phyloP scores from a whole-genome alignment of 139 green algal species.

The Parachlorella kessleri region DNA sequence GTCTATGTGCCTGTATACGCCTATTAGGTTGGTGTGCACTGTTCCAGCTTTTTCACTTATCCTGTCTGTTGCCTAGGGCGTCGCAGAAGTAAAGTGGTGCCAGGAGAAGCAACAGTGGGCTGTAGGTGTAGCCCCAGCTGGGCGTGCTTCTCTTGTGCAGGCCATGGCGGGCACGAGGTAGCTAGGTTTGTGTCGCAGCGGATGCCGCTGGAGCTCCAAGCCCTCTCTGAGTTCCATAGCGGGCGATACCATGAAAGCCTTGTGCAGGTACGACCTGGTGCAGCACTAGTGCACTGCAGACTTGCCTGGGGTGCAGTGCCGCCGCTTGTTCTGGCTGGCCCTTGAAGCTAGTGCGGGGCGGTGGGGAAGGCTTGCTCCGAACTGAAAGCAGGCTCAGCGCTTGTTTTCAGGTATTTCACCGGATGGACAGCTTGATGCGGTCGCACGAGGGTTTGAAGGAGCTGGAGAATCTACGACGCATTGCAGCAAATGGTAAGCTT shows the following conservation, averaged over 20 bases:
- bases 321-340: background rate
- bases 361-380: background rate
- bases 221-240: slow-evolving; percentile 55
- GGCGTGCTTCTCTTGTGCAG: too few species aligned
- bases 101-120: too few species aligned
- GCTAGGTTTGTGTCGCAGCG: slow-evolving; percentile 86
- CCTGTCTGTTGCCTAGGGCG: too few species aligned
- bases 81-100: too few species aligned
- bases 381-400: background rate
- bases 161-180: slow-evolving; percentile 73
- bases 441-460: slow-evolving; percentile 25
- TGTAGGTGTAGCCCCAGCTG: too few species aligned
- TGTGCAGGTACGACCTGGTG: slow-evolving; percentile 30
- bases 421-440: slow-evolving; percentile 45
- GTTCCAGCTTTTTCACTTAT: too few species aligned
- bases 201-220: slow-evolving; percentile 73
- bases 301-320: background rate
- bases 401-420: slow-evolving; percentile 19
- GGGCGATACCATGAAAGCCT: slow-evolving; percentile 67
- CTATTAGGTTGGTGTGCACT: too few species aligned
- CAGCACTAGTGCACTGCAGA: background rate
- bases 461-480: slow-evolving; percentile 24
- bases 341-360: background rate
- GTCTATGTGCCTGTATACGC: background rate
- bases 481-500: background rate